A percentile compares a stretch with the other conserved stretches of the same genome.
Conservation (phyloP, 2,329 filamentous ascomycete genomes). For the Colletotrichum kahawae region DNA sequence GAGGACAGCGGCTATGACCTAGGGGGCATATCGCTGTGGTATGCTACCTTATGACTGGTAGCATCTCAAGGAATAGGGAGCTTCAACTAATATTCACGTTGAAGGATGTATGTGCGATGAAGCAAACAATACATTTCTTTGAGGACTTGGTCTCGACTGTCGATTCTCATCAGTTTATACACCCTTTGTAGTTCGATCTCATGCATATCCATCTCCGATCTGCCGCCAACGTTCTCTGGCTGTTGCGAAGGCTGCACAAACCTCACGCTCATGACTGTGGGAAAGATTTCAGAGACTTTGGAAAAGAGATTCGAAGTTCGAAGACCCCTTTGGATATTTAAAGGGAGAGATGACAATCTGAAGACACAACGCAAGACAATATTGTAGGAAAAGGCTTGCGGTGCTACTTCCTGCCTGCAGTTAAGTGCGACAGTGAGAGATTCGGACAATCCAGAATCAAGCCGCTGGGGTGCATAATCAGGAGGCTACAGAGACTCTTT, state of each 20-base stretch:
- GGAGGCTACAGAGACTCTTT: no score
- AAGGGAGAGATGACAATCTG: no score
- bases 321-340: no score
- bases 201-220: neutral
- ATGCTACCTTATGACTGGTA: neutral
- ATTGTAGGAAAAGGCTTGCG: no score
- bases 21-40: neutral
- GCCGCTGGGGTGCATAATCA: no score
- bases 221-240: neutral
- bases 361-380: no score
- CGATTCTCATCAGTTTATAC: neutral
- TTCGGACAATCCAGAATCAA: no score
- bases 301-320: neutral
- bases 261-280: rapidly evolving
- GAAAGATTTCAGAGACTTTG: neutral
- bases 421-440: no score
- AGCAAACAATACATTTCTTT: neutral
- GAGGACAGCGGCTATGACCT: rapidly evolving
- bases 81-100: rapidly evolving
- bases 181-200: neutral
- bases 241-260: rapidly evolving
- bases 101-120: neutral
- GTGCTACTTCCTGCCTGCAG: no score
- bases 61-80: neutral
- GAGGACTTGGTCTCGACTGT: neutral